Percentiles rank a stretch among this genome's conserved stretches.
Evolutionary conservation across 371 early-diverging fungal species (phyloP).

Genomic region (Quaeritorhiza haematococci): DNA sequence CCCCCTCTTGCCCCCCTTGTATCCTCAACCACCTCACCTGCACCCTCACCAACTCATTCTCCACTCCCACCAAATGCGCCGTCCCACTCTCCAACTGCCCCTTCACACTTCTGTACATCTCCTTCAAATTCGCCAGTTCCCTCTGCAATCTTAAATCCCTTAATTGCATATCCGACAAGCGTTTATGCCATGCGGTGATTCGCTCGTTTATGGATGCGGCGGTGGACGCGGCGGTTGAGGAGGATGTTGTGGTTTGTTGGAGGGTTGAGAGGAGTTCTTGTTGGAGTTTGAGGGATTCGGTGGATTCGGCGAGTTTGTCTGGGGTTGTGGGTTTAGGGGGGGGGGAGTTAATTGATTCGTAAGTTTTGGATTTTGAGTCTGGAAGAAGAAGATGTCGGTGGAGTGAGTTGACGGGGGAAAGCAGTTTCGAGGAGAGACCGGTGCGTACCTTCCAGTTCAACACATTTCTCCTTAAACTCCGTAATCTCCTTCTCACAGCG

Average conservation of each 20-base stretch:
- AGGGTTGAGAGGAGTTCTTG: slow-evolving; percentile 25
- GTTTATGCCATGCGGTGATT: slow-evolving; percentile 31
- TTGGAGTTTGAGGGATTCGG: slow-evolving; percentile 4
- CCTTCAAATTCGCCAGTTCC: slow-evolving; percentile 11
- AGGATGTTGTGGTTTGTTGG: slow-evolving; percentile 5
- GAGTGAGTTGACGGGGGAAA: too few relatives aligned
- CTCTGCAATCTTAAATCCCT: slow-evolving; percentile 21
- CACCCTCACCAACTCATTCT: not conserved
- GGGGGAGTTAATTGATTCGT: too few relatives aligned
- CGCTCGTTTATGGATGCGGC: too few relatives aligned
- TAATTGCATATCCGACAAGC: slow-evolving; percentile 23
- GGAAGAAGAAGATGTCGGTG: not conserved
- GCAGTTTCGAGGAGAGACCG: not conserved
- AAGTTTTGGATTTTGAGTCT: not conserved
- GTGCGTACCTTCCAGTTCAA: slow-evolving; percentile 9
- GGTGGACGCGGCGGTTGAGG: too few relatives aligned
- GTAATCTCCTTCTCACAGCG: slow-evolving; percentile 12
- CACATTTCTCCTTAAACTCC: slow-evolving; percentile 6
- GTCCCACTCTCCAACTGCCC: slow-evolving; percentile 1
- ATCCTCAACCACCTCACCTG: slow-evolving; percentile 1
- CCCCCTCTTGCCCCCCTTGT: too few relatives aligned
- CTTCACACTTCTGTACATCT: slow-evolving; percentile 3
- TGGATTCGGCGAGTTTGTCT: slow-evolving; percentile 19
- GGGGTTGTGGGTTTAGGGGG: too few relatives aligned
- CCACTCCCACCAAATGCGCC: slow-evolving; percentile 1